Base-by-base conservation (phyloP, 495 filamentous ascomycete genomes). In the Apodospora peruviana region DNA sequence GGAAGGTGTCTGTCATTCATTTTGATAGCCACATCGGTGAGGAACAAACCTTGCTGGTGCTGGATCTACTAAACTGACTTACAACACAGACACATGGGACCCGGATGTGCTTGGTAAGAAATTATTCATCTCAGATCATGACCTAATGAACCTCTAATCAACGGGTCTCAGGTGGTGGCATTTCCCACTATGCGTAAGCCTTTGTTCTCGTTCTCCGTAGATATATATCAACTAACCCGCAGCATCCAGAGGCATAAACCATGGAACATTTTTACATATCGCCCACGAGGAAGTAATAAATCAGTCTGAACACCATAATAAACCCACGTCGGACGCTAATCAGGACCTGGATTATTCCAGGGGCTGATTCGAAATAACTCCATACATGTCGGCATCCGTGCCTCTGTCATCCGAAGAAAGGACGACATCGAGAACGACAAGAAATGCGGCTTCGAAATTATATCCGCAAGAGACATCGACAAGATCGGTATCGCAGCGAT, bases 371-470 rank as follows among this genome's bases (percentile, higher is more conserved):
- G 72, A 41, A 91, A 91, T 60, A 85, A 79, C 32, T 89, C 87
- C 66, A 90, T 95, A 66, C 90, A 93, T 59, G 87, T 85, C 11
- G 90, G 90, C 32, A 90, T 91, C 55, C 85, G 90, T 29, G 91
- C 84, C 0, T 88, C 85, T 0, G 69, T 95, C 0, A 81, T 76
- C 16, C 84, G 84, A 0, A 77, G 77, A 21, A 62, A 64, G 14
- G 81, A 76, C 0, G 88, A 93, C 61, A 85, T 90, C 55, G 78
- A 85, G 44, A 91, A 93, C 56, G 90, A 95, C 58, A 78, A 83
- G 16, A 86, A 88, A 42, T 90, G 86, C 55, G 88, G 90, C 0
- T 95, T 95, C 62, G 70, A 84, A 29, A 83, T 83, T 47, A 76
- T 93, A n/a, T 87, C 86, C 36, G 89, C 90, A 0, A 70, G 88